A percentile compares a stretch with the other conserved stretches of the same genome.
phyloP scores from a whole-genome alignment of 2,329 filamentous ascomycete species.

The Neonectria faginata region DNA sequence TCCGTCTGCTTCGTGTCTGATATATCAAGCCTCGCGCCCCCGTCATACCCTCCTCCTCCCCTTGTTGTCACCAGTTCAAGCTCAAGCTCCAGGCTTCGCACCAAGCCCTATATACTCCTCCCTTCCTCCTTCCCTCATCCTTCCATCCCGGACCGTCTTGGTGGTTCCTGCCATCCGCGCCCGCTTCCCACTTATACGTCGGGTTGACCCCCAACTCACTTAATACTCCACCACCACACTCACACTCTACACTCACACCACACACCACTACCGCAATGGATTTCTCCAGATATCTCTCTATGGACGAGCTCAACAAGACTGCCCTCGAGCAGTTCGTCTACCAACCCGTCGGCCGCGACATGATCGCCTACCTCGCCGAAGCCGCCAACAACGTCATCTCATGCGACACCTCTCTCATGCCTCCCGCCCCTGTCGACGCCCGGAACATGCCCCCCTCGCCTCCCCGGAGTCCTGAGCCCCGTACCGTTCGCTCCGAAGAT shows the following conservation, averaged over 20 bases:
- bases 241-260: constrained; percentile 32
- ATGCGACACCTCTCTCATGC: constrained; percentile 75
- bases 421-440: constrained; percentile 52
- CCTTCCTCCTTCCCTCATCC: constrained; percentile 23
- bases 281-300: constrained; percentile 58
- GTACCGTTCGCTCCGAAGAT: constrained; percentile 61
- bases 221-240: constrained; percentile 29
- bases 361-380: constrained; percentile 81
- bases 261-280: constrained; percentile 43
- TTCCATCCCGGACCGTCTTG: constrained; percentile 21
- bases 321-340: constrained; percentile 86
- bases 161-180: neutral
- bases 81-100: constrained; percentile 30
- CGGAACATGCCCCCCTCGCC: constrained; percentile 60
- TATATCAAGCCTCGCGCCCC: constrained; percentile 47
- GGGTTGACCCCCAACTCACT: constrained; percentile 24
- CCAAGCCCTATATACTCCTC: constrained; percentile 25
- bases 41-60: constrained; percentile 33
- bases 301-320: constrained; percentile 73
- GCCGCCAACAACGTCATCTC: constrained; percentile 83
- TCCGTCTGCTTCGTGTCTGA: constrained; percentile 39
- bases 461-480: constrained; percentile 62
- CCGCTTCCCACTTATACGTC: constrained; percentile 22
- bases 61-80: constrained; percentile 36
- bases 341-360: constrained; percentile 77